A percentile compares a stretch with the other conserved stretches of the same genome.
Evolutionary conservation across 192 early-diverging fungal genomes (phyloP).

Genomic region (Backusella macrospora): DNA sequence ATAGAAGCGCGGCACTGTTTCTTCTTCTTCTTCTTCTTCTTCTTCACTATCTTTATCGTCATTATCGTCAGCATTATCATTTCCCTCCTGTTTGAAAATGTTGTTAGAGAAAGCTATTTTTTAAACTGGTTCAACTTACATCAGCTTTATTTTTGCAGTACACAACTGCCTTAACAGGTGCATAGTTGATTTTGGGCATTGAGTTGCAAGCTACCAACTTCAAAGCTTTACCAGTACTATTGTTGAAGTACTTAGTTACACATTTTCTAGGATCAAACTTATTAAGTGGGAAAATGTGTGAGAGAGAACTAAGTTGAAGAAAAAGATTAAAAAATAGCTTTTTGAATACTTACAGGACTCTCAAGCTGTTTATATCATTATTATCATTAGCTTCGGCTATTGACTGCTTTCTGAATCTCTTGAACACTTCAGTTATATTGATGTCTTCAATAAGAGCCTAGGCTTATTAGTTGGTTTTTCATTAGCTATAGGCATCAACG

Average conservation of each 20-base stretch:
- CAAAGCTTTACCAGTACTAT: background rate
- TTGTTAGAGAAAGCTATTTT: constrained; percentile 4
- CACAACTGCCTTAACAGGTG: background rate
- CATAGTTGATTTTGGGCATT: background rate
- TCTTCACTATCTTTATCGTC: background rate
- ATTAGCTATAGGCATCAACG: background rate
- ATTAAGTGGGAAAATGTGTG: background rate
- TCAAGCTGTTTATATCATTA: background rate
- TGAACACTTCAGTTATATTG: background rate
- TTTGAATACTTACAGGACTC: constrained; percentile 16
- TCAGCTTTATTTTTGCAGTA: constrained; percentile 7
- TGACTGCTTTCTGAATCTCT: background rate
- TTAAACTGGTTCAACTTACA: constrained; percentile 9
- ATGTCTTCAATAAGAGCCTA: background rate
- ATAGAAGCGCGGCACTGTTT: background rate
- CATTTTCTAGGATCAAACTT: constrained; percentile 2
- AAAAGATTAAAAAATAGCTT: background rate
- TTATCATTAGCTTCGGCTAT: background rate
- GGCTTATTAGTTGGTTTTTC: background rate
- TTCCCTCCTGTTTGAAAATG: background rate
- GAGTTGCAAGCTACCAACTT: background rate
- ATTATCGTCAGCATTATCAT: background rate
- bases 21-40: background rate
- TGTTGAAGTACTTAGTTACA: background rate
- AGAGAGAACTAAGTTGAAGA: constrained; percentile 5